phyloP scores from a whole-genome alignment of 768 basidiomycete species.

The Hemileccinum impolitum region DNA sequence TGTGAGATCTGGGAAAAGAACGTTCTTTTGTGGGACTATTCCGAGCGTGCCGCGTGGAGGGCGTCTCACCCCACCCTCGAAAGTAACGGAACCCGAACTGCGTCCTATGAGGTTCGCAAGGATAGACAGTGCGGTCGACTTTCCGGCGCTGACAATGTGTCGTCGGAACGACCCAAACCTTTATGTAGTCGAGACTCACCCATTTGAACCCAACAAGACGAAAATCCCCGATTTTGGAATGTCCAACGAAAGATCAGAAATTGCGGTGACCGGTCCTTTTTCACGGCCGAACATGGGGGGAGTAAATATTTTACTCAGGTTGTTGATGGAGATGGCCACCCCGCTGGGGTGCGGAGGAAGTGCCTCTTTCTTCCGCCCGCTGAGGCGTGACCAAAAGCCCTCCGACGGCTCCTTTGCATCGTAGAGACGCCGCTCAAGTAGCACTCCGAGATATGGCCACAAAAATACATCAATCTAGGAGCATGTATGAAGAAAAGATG shows the following conservation, averaged over 20 bases:
- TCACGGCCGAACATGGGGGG: constrained; percentile 45
- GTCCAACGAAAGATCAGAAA: constrained; percentile 62
- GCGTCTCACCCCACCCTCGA: constrained; percentile 48
- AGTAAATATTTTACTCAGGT: constrained; percentile 57
- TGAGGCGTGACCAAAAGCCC: constrained; percentile 24
- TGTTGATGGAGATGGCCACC: constrained; percentile 58
- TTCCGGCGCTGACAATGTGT: constrained; percentile 55
- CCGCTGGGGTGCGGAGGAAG: constrained; percentile 34
- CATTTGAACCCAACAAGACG: constrained; percentile 72
- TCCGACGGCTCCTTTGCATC: constrained; percentile 45
- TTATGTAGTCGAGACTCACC: constrained; percentile 32
- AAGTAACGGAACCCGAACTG: constrained; percentile 54
- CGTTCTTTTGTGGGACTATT: constrained; percentile 82
- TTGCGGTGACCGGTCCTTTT: constrained; percentile 54
- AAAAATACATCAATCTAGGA: constrained; percentile 67
- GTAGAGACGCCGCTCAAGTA: constrained; percentile 59
- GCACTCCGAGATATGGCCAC: constrained; percentile 64
- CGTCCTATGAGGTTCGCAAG: constrained; percentile 60
- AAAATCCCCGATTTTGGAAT: constrained; percentile 75
- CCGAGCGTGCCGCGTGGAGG: constrained; percentile 67
- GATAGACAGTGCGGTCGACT: constrained; percentile 69
- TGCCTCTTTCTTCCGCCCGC: constrained; percentile 7
- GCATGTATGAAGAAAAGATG: background rate
- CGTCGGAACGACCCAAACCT: background rate
- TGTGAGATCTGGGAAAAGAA: constrained; percentile 71